Percentiles rank a stretch among this genome's conserved stretches.
Evolutionary conservation across 2,329 filamentous ascomycete genomes (phyloP).

Genomic region (Ceratocystis papillata): DNA sequence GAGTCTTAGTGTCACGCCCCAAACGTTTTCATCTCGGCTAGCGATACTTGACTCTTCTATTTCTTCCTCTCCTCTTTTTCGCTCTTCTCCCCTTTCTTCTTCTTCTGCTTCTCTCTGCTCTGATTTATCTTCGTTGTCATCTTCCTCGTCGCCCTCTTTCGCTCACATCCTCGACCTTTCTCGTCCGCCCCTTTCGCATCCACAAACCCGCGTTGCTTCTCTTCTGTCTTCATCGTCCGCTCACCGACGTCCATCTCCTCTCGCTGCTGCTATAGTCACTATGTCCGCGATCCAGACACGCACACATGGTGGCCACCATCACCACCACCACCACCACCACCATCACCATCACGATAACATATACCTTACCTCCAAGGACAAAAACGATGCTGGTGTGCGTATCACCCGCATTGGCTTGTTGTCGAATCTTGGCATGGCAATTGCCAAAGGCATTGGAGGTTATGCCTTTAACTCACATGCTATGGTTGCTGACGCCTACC

Average conservation of each 20-base stretch:
- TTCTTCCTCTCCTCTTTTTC: conserved; percentile 3
- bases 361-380: conserved; percentile 80
- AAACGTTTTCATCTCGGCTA: conserved; percentile 13
- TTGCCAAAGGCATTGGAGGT: conserved; percentile 84
- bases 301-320: conserved; percentile 19
- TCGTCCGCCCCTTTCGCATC: conserved; percentile 24
- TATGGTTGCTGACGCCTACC: conserved; percentile 86
- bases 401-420: conserved; percentile 50
- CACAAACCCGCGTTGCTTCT: conserved; percentile 13
- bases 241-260: conserved; percentile 11
- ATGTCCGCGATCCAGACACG: conserved; percentile 18
- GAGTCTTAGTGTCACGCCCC: not conserved
- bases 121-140: not conserved
- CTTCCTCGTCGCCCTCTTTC: conserved; percentile 17
- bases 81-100: conserved; percentile 7
- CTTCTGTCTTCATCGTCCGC: conserved; percentile 16
- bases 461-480: conserved; percentile 92
- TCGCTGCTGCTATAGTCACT: conserved; percentile 17
- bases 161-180: conserved; percentile 30
- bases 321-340: conserved; percentile 51
- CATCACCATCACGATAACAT: conserved; percentile 86
- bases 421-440: conserved; percentile 86
- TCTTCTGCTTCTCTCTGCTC: conserved; percentile 13
- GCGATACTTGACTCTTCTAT: not conserved
- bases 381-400: conserved; percentile 56